Evolutionary conservation across 805 yeast species (phyloP).

Genomic region (Monosporozyma yasuniensis): DNA sequence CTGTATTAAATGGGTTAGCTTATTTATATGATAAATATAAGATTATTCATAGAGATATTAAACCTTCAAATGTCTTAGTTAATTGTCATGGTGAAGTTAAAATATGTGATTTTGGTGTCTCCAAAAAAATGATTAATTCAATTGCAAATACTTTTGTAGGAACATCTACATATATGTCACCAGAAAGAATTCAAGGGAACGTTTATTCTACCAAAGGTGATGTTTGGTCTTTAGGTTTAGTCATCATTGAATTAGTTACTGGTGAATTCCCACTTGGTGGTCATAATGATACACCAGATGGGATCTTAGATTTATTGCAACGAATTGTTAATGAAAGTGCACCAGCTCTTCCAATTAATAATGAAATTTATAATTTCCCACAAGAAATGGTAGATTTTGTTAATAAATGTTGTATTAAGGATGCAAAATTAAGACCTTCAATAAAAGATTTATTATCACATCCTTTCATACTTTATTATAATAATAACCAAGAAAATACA

Average conservation of each 20-base stretch:
- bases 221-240: conserved; percentile 92
- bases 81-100: conserved; percentile 82
- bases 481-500: conserved; percentile 18
- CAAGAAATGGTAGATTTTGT: conserved; percentile 58
- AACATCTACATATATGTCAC: conserved; percentile 95
- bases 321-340: conserved; percentile 90
- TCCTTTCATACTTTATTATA: conserved; percentile 30
- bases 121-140: conserved; percentile 84
- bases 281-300: conserved; percentile 60
- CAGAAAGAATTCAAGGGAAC: conserved; percentile 94
- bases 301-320: conserved; percentile 83
- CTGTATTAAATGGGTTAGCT: conserved; percentile 71
- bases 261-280: conserved; percentile 72
- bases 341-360: conserved; percentile 50
- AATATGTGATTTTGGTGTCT: conserved; percentile 94
- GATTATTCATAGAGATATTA: conserved; percentile 91
- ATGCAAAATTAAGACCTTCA: conserved; percentile 55
- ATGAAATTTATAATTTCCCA: conserved; percentile 22
- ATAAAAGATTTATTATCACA: conserved; percentile 57
- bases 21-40: conserved; percentile 77
- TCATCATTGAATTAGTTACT: conserved; percentile 79
- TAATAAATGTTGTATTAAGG: conserved; percentile 63
- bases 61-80: conserved; percentile 87
- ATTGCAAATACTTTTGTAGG: conserved; percentile 98
- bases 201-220: conserved; percentile 92